phyloP scores from a whole-genome alignment of 495 filamentous ascomycete species.

The Podospora sp. region DNA sequence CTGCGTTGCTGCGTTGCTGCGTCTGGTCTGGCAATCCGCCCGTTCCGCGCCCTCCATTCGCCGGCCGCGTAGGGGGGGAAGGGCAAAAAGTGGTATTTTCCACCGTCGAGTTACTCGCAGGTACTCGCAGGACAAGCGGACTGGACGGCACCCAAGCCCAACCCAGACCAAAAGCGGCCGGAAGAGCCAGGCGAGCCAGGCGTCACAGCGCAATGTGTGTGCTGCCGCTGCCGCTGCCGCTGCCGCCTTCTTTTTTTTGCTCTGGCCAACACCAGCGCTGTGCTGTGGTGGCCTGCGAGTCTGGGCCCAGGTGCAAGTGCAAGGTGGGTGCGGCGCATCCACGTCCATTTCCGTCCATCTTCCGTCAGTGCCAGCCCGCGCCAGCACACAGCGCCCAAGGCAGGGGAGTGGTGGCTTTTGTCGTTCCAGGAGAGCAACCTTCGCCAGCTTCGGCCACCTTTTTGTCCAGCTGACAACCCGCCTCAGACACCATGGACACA shows the following conservation, averaged over 20 bases:
- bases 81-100: constrained; percentile 9
- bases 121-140: constrained; percentile 8
- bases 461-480: constrained; percentile 13
- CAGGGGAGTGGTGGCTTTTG: not conserved
- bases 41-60: constrained; percentile 10
- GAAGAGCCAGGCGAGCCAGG: constrained; percentile 8
- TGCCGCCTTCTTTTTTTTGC: not conserved
- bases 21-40: not conserved
- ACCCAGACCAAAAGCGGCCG: constrained; percentile 9
- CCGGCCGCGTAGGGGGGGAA: not conserved
- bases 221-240: not conserved
- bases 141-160: constrained; percentile 9
- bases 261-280: not conserved
- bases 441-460: not conserved
- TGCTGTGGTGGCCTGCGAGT: not conserved
- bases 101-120: constrained; percentile 3
- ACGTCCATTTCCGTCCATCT: constrained; percentile 9
- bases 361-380: constrained; percentile 6
- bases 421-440: not conserved
- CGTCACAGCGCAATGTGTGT: constrained; percentile 5
- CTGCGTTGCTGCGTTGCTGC: not conserved
- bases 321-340: constrained; percentile 2
- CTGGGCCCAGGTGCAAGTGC: not conserved
- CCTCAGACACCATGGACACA: not conserved
- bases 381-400: not conserved